Conservation (phyloP, 495 filamentous ascomycete species). For the Pseudomonodictys pantanalensis region DNA sequence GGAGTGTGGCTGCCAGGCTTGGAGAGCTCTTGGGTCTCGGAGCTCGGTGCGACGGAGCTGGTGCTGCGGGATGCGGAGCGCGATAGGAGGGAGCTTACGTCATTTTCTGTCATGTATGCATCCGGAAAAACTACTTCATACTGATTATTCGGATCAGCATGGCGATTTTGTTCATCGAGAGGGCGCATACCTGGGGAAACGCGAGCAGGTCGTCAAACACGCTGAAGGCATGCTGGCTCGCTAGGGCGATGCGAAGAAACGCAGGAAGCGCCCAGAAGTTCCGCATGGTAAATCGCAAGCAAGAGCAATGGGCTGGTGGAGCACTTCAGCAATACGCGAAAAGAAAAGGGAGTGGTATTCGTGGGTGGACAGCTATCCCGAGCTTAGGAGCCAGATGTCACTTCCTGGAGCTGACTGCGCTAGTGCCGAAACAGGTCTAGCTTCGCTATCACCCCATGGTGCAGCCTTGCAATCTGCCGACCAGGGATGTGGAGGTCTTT, state of each 20-base stretch:
- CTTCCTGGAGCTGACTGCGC: neutral
- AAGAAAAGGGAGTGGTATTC: too few relatives aligned
- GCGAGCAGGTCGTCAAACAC: conserved; percentile 90
- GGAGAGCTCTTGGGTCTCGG: conserved; percentile 30
- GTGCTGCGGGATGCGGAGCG: conserved; percentile 18
- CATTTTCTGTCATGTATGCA: conserved; percentile 65
- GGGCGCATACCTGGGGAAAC: conserved; percentile 71
- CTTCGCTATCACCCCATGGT: too few relatives aligned
- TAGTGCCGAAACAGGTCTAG: too few relatives aligned
- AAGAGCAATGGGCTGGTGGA: neutral
- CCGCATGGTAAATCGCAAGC: conserved; percentile 31
- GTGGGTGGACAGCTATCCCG: too few relatives aligned
- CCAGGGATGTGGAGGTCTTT: too few relatives aligned
- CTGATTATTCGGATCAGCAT: conserved; percentile 43
- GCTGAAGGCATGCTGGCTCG: conserved; percentile 63
- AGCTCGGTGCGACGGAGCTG: conserved; percentile 25
- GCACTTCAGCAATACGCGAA: too few relatives aligned
- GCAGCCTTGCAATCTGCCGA: too few relatives aligned
- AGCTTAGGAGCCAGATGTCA: conserved; percentile 27
- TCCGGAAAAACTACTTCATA: conserved; percentile 81
- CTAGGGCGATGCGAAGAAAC: conserved; percentile 46
- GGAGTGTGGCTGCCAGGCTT: conserved; percentile 9
- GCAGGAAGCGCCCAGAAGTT: conserved; percentile 43
- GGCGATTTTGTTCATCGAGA: neutral
- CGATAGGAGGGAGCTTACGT: conserved; percentile 54